Base-by-base conservation (phyloP, 2,329 filamentous ascomycete genomes). In the Tolypocladium ovalisporum region DNA sequence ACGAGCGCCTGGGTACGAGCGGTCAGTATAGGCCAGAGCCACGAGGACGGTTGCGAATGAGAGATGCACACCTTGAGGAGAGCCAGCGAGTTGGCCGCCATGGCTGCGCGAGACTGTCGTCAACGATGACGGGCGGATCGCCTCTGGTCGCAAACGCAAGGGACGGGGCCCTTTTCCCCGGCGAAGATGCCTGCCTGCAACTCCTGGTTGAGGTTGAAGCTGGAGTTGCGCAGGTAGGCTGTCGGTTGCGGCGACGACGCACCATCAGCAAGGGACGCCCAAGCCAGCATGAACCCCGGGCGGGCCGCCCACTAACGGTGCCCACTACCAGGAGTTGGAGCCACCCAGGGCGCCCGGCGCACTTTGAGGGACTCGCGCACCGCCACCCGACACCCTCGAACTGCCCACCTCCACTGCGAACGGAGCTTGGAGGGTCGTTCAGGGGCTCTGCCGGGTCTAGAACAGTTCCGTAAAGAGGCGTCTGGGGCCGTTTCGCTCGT, bases 1-100 rank as follows among this genome's bases (percentile, higher is more conserved):
- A 90, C 70, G 61, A 91, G 73, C 6, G 85, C 88, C 88, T 91
- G 65, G 8, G 49, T 65, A 66, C 58, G 67, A 57, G 17, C n/a
- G 42, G n/a, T 40, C 4, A 52, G 47, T 6, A 52, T 3, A 19
- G 17, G 47, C 44, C n/a, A n/a, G 7, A 52, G 19, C 13, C 47
- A 3, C 19, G 19, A n/a, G 5, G 29, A 22, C n/a, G 4, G 47
- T 35, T 13, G 47, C 19, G 19, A 24, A 42, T 15, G 24, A n/a
- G 19, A 34, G 53, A 8, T 12, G 53, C 17, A 15, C 29, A 32
- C 56, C 56, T 57, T 57, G 37, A 54, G 19, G 39, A 57, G 49
- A 15, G 37, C 22, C 29, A 52, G 29, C 27, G 47, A 52, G 47
- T 4, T 10, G 47, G 9, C 10, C 29, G 47, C 47, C 47, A 52